Evolutionary conservation across 1,284 basidiomycete genomes (phyloP).

Genomic region (Austroboletus niveus): DNA sequence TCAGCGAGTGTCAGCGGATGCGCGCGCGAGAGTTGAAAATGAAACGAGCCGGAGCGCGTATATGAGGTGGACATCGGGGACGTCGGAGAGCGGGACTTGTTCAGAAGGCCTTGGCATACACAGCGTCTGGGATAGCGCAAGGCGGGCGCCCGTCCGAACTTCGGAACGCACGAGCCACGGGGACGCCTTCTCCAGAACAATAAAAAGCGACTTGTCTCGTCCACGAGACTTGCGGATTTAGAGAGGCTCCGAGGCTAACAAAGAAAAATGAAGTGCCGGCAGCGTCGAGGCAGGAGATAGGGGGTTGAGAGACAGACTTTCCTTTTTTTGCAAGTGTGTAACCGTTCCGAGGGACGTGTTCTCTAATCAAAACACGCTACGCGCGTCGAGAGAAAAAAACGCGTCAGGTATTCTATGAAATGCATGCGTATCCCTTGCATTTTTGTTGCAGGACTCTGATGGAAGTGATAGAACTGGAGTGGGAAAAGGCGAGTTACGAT

Average conservation of each 20-base stretch:
- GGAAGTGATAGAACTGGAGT: conserved; percentile 4
- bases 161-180: neutral
- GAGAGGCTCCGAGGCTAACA: conserved; percentile 18
- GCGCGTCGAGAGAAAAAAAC: conserved; percentile 4
- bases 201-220: conserved; percentile 4
- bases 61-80: too few relatives aligned
- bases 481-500: conserved; percentile 12
- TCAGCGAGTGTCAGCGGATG: neutral
- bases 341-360: neutral
- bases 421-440: conserved; percentile 13
- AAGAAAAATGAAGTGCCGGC: conserved; percentile 17
- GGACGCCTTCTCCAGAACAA: conserved; percentile 5
- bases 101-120: too few relatives aligned
- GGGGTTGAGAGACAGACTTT: neutral
- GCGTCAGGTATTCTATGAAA: conserved; percentile 13
- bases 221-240: conserved; percentile 17
- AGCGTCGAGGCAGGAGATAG: conserved; percentile 9
- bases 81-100: too few relatives aligned
- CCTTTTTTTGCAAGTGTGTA: conserved; percentile 5
- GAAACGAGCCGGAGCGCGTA: neutral
- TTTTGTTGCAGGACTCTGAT: neutral
- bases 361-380: conserved; percentile 4
- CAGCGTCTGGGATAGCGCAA: neutral
- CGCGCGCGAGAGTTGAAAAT: neutral
- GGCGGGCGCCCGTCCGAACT: neutral